Percentiles rank a stretch among this genome's conserved stretches.
Conservation (phyloP, 164 flowering plant genomes). For the Vitis amurensis region DNA sequence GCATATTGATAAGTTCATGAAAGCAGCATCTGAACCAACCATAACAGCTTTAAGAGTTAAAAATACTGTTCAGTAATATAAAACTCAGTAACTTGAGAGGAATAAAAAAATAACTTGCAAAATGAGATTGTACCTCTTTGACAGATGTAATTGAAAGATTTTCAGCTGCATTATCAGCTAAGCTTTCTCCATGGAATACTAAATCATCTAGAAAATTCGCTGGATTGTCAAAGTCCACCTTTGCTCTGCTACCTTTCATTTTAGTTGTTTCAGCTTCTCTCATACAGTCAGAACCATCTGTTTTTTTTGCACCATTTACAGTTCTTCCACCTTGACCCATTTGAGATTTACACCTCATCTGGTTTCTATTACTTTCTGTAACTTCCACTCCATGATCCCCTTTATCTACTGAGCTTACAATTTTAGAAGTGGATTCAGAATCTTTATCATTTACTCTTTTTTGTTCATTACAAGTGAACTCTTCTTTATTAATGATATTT, state of each 20-base stretch:
- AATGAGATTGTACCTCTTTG: conserved; percentile 22
- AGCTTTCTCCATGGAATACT: conserved; percentile 9
- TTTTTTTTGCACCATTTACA: not conserved
- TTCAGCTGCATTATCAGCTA: conserved; percentile 10
- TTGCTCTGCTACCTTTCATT: conserved; percentile 2
- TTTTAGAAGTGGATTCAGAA: conserved; percentile 1
- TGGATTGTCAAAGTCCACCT: not conserved
- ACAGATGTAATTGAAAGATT: conserved; percentile 17
- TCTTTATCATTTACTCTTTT: conserved; percentile 9
- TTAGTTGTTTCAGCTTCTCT: conserved; percentile 4
- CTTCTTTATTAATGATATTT: conserved; percentile 6
- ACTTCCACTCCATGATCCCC: conserved; percentile 4
- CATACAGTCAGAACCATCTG: conserved; percentile 3
- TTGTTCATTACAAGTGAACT: conserved; percentile 8
- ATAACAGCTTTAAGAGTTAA: not conserved
- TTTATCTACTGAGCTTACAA: not conserved
- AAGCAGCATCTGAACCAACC: not conserved
- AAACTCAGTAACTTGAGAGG: not conserved
- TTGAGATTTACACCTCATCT: conserved; percentile 2
- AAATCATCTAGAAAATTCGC: not conserved
- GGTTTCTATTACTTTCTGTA: not conserved
- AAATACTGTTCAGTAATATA: no score
- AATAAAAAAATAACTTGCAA: not conserved
- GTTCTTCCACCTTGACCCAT: not conserved
- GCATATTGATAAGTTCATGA: not conserved